A percentile compares a stretch with the other conserved stretches of the same genome.
phyloP scores from a whole-genome alignment of 2,329 filamentous ascomycete species.

The Blumeria hordei region DNA sequence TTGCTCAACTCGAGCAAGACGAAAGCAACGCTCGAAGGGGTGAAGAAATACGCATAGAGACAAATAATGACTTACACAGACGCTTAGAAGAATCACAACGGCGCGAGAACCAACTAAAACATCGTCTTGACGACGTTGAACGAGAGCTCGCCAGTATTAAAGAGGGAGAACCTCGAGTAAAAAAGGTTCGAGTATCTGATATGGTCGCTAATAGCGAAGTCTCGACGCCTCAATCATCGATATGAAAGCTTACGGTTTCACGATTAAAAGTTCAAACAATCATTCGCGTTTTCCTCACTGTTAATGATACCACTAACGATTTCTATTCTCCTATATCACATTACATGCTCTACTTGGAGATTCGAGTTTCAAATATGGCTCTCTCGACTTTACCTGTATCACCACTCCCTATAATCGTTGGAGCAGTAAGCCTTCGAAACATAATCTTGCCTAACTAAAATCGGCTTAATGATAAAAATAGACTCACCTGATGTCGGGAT shows the following conservation, averaged over 20 bases:
- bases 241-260: background rate
- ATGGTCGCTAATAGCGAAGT: slow-evolving; percentile 16
- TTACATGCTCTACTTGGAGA: no score
- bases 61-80: slow-evolving; percentile 28
- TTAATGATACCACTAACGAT: no score
- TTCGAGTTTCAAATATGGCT: no score
- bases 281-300: no score
- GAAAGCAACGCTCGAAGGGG: slow-evolving; percentile 42
- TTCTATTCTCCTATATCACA: no score
- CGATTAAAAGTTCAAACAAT: no score
- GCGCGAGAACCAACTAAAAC: slow-evolving; percentile 60
- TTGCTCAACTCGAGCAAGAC: slow-evolving; percentile 53
- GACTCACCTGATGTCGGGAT: no score
- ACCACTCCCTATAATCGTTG: no score
- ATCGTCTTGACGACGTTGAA: slow-evolving; percentile 58
- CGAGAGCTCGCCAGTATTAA: slow-evolving; percentile 20
- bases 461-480: no score
- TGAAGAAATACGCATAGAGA: slow-evolving; percentile 30
- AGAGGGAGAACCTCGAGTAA: slow-evolving; percentile 23
- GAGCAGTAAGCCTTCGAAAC: no score
- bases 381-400: no score
- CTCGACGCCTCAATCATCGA: slow-evolving; percentile 8
- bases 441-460: no score
- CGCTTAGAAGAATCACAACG: slow-evolving; percentile 55
- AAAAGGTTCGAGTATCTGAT: slow-evolving; percentile 31